These are phyloP conservation scores for Fusarium graminum DNA, from an alignment of 2,329 filamentous ascomycete species.

Conservation along the genomic window DNA sequence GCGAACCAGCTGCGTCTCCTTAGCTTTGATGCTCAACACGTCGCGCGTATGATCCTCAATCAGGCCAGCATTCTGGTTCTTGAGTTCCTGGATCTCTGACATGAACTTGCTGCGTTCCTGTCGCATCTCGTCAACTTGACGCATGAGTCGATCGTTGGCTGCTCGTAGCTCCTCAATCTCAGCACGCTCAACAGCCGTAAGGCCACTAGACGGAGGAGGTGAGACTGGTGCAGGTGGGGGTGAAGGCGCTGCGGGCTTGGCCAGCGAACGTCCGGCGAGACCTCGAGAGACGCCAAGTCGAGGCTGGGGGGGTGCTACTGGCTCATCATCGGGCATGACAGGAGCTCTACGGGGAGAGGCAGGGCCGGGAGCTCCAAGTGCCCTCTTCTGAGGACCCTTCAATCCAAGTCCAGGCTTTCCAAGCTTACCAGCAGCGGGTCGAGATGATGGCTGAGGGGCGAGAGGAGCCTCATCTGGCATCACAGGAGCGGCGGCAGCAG, in stretches of 20 bases:
- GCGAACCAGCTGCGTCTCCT: constrained; percentile 95
- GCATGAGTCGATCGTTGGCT: constrained; percentile 82
- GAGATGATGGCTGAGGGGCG: constrained; percentile 69
- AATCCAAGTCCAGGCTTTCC: constrained; percentile 68
- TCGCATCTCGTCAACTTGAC: constrained; percentile 82
- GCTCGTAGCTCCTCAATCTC: constrained; percentile 90
- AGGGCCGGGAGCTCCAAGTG: constrained; percentile 63
- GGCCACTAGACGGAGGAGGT: constrained; percentile 71
- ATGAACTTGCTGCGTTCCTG: constrained; percentile 84
- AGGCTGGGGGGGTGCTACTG: constrained; percentile 69
- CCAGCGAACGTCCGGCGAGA: constrained; percentile 85
- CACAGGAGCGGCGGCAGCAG: constrained; percentile 53
- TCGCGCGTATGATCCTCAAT: constrained; percentile 98
- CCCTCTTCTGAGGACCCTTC: constrained; percentile 71
- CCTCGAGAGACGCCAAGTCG: constrained; percentile 80
- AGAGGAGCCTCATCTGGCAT: constrained; percentile 65
- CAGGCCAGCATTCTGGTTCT: constrained; percentile 95
- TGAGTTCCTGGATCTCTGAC: constrained; percentile 92
- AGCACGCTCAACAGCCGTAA: constrained; percentile 86
- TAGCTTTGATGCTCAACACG: constrained; percentile 95
- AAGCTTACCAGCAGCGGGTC: constrained; percentile 64
- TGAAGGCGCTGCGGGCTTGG: constrained; percentile 74
- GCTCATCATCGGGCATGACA: constrained; percentile 70
- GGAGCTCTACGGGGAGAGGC: constrained; percentile 67
- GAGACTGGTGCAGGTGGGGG: constrained; percentile 66